These are phyloP conservation scores for Trematosphaeria pertusa DNA, from an alignment of 2,329 filamentous ascomycete genomes.

Conservation along the genomic window DNA sequence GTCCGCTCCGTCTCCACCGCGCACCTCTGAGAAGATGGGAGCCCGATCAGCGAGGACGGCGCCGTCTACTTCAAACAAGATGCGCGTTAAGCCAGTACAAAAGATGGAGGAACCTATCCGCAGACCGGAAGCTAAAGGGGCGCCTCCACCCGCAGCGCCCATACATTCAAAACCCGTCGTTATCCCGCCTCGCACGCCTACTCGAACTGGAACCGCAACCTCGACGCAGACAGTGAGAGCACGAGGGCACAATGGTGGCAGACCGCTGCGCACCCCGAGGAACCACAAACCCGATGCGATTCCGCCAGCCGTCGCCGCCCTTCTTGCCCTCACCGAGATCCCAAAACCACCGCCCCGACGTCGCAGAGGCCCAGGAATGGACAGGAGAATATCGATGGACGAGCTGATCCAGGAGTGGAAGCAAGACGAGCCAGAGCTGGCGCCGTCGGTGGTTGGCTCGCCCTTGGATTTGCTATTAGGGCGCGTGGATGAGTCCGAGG, in stretches of 20 bases:
- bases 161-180: conserved; percentile 51
- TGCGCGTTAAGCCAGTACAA: conserved; percentile 20
- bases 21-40: conserved; percentile 40
- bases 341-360: conserved; percentile 57
- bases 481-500: conserved; percentile 57
- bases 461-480: conserved; percentile 64
- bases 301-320: conserved; percentile 62
- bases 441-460: conserved; percentile 52
- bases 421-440: conserved; percentile 52
- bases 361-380: conserved; percentile 49
- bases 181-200: conserved; percentile 48
- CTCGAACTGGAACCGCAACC: conserved; percentile 29
- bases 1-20: conserved; percentile 42
- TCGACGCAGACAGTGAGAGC: conserved; percentile 40
- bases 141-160: conserved; percentile 31
- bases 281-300: conserved; percentile 54
- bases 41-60: conserved; percentile 27
- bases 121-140: conserved; percentile 12
- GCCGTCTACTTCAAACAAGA: conserved; percentile 16
- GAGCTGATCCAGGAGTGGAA: conserved; percentile 63
- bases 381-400: conserved; percentile 60
- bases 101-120: conserved; percentile 14
- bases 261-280: conserved; percentile 31
- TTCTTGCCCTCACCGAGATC: conserved; percentile 66
- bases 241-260: conserved; percentile 38